phyloP scores from a whole-genome alignment of 1,284 basidiomycete species.

The Leccinum subrobustum region DNA sequence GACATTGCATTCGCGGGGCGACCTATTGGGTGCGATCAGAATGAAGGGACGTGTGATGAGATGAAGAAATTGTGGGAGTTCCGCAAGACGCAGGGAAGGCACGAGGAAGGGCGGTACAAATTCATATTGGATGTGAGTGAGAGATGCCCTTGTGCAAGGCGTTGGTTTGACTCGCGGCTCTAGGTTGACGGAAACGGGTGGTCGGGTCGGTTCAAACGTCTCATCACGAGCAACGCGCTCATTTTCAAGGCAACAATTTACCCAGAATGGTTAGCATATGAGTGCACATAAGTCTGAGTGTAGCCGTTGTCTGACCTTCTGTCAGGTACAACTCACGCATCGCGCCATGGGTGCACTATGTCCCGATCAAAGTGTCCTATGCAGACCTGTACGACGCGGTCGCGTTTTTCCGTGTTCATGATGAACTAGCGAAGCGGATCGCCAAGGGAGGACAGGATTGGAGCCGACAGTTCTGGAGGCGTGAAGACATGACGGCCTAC shows the following conservation, averaged over 20 bases:
- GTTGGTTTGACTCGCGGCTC: neutral
- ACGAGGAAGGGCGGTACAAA: too few relatives aligned
- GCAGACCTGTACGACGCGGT: constrained; percentile 55
- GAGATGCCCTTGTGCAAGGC: too few relatives aligned
- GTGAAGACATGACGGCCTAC: constrained; percentile 65
- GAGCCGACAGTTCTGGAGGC: constrained; percentile 62
- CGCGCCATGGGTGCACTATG: constrained; percentile 58
- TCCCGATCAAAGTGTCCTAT: constrained; percentile 56
- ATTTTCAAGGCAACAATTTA: constrained; percentile 61
- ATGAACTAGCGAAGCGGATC: constrained; percentile 55
- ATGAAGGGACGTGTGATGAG: too few relatives aligned
- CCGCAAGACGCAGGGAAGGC: too few relatives aligned
- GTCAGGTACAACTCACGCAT: constrained; percentile 43
- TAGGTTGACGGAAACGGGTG: constrained; percentile 60
- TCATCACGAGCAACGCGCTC: too few relatives aligned
- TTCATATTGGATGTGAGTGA: too few relatives aligned
- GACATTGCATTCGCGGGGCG: too few relatives aligned
- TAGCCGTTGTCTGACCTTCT: neutral
- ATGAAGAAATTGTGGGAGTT: too few relatives aligned
- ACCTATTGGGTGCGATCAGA: too few relatives aligned
- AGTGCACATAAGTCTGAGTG: neutral
- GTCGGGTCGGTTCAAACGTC: too few relatives aligned
- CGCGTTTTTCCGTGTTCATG: constrained; percentile 59
- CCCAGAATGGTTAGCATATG: constrained; percentile 54
- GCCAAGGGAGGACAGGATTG: constrained; percentile 55